Evolutionary conservation across 306 rosid genomes (phyloP).

Genomic region (Hippophae tibetana): DNA sequence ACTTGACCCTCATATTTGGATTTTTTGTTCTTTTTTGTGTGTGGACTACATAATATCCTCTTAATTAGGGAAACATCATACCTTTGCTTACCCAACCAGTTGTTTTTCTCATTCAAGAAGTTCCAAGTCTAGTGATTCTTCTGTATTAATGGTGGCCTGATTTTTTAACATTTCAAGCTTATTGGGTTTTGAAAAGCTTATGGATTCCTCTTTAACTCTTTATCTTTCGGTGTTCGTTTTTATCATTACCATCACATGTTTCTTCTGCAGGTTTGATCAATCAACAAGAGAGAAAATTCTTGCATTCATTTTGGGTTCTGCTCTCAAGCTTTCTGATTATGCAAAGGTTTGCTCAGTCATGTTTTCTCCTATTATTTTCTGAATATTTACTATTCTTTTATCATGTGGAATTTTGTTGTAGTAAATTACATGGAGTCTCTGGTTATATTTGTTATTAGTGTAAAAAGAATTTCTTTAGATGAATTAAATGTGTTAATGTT

Average conservation of each 20-base stretch:
- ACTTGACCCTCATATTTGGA: too few species aligned
- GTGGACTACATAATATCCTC: too few species aligned
- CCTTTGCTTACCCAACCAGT: too few species aligned
- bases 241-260: slow-evolving; percentile 1
- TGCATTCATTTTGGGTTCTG: slow-evolving; percentile 59
- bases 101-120: too few species aligned
- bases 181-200: background rate
- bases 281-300: slow-evolving; percentile 52
- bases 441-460: background rate
- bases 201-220: background rate
- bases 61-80: too few species aligned
- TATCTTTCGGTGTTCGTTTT: background rate
- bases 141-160: too few species aligned
- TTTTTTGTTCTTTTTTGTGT: too few species aligned
- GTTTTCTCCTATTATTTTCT: slow-evolving; percentile 10
- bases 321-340: slow-evolving; percentile 52
- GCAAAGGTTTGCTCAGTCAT: slow-evolving; percentile 57
- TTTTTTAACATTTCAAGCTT: too few species aligned
- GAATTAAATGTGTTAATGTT: slow-evolving; percentile 14
- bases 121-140: too few species aligned
- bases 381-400: slow-evolving; percentile 1
- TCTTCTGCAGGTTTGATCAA: slow-evolving; percentile 61
- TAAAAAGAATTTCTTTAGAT: background rate
- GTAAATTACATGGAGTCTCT: background rate
- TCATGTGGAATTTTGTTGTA: background rate